Base-by-base conservation (phyloP, 305 asterid species). In the Solanum aculeatissimum region DNA sequence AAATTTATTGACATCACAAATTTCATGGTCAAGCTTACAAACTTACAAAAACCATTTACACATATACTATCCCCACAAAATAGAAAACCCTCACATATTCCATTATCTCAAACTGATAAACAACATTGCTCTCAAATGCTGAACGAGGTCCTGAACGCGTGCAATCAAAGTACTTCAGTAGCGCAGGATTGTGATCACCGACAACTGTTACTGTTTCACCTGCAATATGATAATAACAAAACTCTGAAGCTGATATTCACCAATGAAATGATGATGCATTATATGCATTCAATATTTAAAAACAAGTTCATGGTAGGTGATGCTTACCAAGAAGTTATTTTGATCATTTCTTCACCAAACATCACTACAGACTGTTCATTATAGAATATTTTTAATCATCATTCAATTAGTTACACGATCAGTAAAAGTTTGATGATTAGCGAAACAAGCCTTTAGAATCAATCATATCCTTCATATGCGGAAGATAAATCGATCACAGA, bases 81-180 rank as follows among this genome's bases (percentile, higher is more conserved):
- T 63, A 83, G 84, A 87, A 40, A 86, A 81, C 84, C 77, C 99
- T 95, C 95, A 97, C 99, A 86, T 95, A 92, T 94, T 97, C 98
- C 99, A 97, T 97, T 85, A 94, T 92, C 91, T 97, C 99, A 92
- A 92, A 97, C 85, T 97, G 99, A 91, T 91, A 94, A 88, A 97
- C 98, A 87, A 97, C 98, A 87, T 97, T 92, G 91, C 91, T 86
- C 89, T 97, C 99, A 81, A 97, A 97, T 80, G 99, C 99, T 25
- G 99, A 97, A 85, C 99, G 99, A 85, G 99, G 99, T 86, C 99
- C 99, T 84, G 99, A 94, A 86, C 99, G 92, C 23, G 99, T 95
- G 94, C 98, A 95, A 81, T 97, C 99, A 86, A 95, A 97, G 85
- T 90, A 97, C 87, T 90, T 97, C 91, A 97, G 85, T 49, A 97